phyloP scores from a whole-genome alignment of 352 stramenopile genomes.

The Chrysophaeum taylorii region DNA sequence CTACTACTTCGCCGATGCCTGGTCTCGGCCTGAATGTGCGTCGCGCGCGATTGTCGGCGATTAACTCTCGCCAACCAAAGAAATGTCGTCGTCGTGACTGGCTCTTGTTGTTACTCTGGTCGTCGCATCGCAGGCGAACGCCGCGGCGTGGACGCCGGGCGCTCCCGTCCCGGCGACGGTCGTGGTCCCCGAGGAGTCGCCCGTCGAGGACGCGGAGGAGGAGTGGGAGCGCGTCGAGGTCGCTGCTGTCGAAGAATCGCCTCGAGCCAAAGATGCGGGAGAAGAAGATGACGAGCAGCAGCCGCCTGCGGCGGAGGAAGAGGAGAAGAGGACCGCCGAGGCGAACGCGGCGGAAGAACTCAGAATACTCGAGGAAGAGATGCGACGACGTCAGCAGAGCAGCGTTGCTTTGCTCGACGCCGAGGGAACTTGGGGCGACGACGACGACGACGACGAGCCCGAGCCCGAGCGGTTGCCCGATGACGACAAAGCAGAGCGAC shows the following conservation, averaged over 20 bases:
- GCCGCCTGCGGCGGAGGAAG: neutral
- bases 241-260: neutral
- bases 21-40: no score
- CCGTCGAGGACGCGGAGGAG: neutral
- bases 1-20: no score
- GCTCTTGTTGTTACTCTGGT: no score
- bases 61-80: no score
- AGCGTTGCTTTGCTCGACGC: neutral
- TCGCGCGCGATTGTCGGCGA: no score
- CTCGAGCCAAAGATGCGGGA: neutral
- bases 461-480: neutral
- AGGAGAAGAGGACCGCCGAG: neutral
- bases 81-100: no score
- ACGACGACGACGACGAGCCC: neutral
- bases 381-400: neutral
- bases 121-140: conserved; percentile 11
- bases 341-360: neutral
- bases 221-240: neutral
- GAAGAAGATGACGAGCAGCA: neutral
- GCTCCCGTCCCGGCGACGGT: neutral
- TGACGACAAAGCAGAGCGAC: neutral
- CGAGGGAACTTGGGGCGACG: neutral
- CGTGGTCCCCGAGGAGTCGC: neutral
- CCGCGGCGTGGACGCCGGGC: neutral
- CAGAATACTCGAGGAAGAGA: neutral